Evolutionary conservation across 1,284 basidiomycete species (phyloP).

Genomic region (Chiua sp.): DNA sequence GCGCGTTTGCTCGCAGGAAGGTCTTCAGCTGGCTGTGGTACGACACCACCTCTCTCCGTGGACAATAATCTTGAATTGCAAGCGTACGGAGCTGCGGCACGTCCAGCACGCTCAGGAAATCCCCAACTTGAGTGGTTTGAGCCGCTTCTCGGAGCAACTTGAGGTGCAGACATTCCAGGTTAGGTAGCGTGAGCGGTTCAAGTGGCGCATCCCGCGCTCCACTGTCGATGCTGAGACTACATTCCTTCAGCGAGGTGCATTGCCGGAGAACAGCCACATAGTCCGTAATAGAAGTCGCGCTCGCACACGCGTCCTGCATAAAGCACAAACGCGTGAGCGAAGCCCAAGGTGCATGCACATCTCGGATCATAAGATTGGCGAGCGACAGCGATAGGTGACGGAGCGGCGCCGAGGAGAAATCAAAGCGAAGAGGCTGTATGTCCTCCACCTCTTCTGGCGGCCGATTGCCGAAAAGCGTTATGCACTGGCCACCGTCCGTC

Average conservation of each 20-base stretch:
- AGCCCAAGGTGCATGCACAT: conserved; percentile 23
- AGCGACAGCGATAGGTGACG: conserved; percentile 26
- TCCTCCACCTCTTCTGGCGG: conserved; percentile 3
- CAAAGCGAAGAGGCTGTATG: conserved; percentile 11
- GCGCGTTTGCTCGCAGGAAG: conserved; percentile 21
- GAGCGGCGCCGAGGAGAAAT: conserved; percentile 25
- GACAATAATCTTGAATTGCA: conserved; percentile 26
- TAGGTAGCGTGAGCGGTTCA: conserved; percentile 18
- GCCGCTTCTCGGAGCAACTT: conserved; percentile 25
- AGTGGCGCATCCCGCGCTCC: conserved; percentile 17
- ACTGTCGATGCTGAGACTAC: conserved; percentile 20
- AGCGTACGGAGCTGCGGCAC: conserved; percentile 25
- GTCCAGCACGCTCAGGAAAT: conserved; percentile 19
- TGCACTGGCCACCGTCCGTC: conserved; percentile 28
- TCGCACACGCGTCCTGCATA: conserved; percentile 31
- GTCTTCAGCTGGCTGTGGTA: conserved; percentile 23
- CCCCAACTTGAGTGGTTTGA: conserved; percentile 24
- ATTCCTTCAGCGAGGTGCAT: conserved; percentile 30
- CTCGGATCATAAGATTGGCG: conserved; percentile 17
- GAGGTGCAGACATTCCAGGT: conserved; percentile 23
- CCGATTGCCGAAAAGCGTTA: conserved; percentile 7
- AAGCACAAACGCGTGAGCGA: conserved; percentile 27
- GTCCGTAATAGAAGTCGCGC: conserved; percentile 27
- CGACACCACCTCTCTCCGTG: conserved; percentile 18
- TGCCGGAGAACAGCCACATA: conserved; percentile 25